These are phyloP conservation scores for Trichothecium sympodiale DNA, from an alignment of 2,329 filamentous ascomycete species.

Conservation along the genomic window DNA sequence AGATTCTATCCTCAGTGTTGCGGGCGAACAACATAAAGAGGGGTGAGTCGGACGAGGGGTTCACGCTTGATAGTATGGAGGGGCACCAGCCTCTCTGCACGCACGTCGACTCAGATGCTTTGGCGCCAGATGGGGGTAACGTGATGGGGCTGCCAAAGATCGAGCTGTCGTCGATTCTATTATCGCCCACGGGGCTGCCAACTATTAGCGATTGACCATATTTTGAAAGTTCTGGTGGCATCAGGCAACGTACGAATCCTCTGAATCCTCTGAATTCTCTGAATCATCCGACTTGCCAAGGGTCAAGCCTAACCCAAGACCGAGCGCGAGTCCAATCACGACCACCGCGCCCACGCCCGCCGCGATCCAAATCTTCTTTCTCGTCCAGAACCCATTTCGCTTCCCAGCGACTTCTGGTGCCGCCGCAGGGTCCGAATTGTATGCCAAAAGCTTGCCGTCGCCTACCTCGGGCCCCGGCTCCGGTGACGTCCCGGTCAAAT, in stretches of 20 bases:
- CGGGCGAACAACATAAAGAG: neutral
- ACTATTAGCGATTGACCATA: too few species aligned
- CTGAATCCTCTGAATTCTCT: too few species aligned
- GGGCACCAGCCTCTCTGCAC: neutral
- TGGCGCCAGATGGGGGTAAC: neutral
- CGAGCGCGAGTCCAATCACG: slow-evolving; percentile 1
- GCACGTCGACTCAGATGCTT: slow-evolving; percentile 1
- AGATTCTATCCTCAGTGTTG: neutral
- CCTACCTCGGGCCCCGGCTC: too few species aligned
- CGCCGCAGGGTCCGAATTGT: slow-evolving; percentile 1
- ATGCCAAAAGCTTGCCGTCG: too few species aligned
- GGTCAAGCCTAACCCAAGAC: neutral
- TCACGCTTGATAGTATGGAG: neutral
- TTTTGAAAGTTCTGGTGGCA: too few species aligned
- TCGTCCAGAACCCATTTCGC: slow-evolving; percentile 7
- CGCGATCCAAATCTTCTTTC: slow-evolving; percentile 1
- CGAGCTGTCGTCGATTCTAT: neutral
- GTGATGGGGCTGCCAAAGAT: slow-evolving; percentile 2
- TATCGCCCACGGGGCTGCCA: too few species aligned
- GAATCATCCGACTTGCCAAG: too few species aligned
- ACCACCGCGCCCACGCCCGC: neutral
- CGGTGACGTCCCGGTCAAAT: too few species aligned
- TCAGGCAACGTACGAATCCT: too few species aligned
- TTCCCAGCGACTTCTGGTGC: slow-evolving; percentile 9
- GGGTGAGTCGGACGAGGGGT: neutral